Conservation (phyloP, 2,329 filamentous ascomycete species). For the Aureobasidium sp. region DNA sequence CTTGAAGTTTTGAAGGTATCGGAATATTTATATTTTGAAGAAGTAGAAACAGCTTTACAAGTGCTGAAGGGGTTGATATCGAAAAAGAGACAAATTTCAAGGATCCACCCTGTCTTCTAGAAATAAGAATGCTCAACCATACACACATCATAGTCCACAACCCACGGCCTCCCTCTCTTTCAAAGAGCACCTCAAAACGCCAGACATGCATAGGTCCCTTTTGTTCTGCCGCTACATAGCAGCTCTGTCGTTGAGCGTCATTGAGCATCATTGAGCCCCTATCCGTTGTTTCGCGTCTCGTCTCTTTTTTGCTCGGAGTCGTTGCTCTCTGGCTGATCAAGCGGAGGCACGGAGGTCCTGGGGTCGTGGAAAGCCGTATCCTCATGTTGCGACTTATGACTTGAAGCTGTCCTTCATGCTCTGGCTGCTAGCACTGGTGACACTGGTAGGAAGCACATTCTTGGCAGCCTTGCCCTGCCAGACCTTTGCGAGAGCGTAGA, state of each 20-base stretch:
- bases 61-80: background rate
- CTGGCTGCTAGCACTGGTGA: conserved; percentile 77
- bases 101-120: background rate
- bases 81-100: background rate
- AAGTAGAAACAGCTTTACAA: background rate
- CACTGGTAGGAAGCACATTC: conserved; percentile 44
- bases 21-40: background rate
- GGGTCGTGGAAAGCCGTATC: background rate
- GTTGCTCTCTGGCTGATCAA: background rate
- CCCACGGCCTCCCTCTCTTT: background rate
- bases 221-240: background rate
- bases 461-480: conserved; percentile 44
- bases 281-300: background rate
- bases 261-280: background rate
- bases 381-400: conserved; percentile 35
- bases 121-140: background rate
- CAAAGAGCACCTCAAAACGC: background rate
- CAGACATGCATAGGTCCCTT: background rate
- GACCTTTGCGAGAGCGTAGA: conserved; percentile 82
- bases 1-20: too few species aligned
- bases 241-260: background rate
- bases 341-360: background rate
- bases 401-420: conserved; percentile 83
- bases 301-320: background rate
- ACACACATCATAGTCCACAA: background rate